Evolutionary conservation across 768 basidiomycete genomes (phyloP), one percentile per base, ranked within the genome.

Genomic region (Russula sp.): DNA sequence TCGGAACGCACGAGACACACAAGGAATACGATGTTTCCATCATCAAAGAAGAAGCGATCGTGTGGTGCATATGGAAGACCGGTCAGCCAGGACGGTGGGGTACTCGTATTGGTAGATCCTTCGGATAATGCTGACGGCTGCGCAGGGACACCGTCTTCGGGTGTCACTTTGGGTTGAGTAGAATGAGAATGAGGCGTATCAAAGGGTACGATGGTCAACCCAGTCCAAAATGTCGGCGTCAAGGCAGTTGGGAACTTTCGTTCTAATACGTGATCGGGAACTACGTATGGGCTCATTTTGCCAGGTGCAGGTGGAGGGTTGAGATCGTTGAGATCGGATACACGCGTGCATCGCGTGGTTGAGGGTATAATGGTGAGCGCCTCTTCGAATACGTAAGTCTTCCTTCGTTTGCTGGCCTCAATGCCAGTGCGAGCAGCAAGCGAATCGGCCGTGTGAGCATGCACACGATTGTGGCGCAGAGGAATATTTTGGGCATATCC

Each of bases 1-100:
- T 34, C 13, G 34, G 4, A 45, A 18, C 8, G 22, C 16, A 43
- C 2, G 18, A 7, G 38, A 49, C 60, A 20, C 35, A 65, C 64
- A 38, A 55, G 32, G 42, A 65, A 55, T 11, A 22, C 45, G 39
- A 61, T 43, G n/a, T n/a, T n/a, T n/a, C n/a, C n/a, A n/a, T n/a
- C n/a, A n/a, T n/a, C n/a, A n/a, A n/a, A n/a, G n/a, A 48, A 61
- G 41, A 55, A 55, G 9, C 22, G 34, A 9, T 41, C 18, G 42
- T 65, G 64, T 9, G 16, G 53, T 22, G 48, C n/a, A n/a, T 2
- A 29, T 4, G 25, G 45, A 41, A 7, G 20, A 38, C 16, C 36
- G 1, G 16, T 9, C 10, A 10, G 16, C 29, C 22, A 49, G 53
- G 32, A 35, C 20, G 2, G 29, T 9, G 6, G 29, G 9, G 29